phyloP scores from a whole-genome alignment of 208 protist genomes.

The Giardia muris region DNA sequence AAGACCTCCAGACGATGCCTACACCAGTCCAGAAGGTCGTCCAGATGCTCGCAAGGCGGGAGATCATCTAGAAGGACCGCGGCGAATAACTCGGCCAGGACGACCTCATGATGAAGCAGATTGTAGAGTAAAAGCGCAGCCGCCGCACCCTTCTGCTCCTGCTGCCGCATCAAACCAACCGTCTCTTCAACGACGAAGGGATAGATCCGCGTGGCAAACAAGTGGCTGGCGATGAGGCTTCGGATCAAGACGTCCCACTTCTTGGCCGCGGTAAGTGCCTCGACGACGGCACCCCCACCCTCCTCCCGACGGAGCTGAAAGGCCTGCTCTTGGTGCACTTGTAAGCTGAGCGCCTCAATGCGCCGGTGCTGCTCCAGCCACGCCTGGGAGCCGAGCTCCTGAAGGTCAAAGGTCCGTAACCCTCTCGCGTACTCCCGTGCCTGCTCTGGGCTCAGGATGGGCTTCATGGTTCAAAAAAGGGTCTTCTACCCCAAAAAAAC shows the following conservation, averaged over 20 bases:
- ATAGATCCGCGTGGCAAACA: not conserved
- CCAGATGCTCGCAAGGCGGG: not conserved
- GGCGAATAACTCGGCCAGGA: not conserved
- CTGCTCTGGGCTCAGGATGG: not conserved
- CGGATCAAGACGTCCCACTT: not conserved
- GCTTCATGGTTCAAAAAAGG: not conserved
- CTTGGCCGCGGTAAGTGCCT: not conserved
- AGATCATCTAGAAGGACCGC: not conserved
- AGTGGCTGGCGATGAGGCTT: not conserved
- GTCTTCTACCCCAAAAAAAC: not conserved
- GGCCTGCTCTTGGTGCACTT: not conserved
- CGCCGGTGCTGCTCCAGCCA: not conserved
- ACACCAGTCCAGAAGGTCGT: constrained; percentile 1
- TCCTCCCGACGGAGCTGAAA: not conserved
- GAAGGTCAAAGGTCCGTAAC: not conserved
- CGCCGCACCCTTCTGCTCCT: not conserved
- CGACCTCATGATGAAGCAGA: not conserved
- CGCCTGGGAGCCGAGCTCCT: not conserved
- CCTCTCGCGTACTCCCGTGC: not conserved
- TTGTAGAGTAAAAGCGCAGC: not conserved
- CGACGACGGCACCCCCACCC: not conserved
- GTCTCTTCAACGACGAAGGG: not conserved
- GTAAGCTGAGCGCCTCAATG: not conserved
- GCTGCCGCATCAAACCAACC: too few species aligned
- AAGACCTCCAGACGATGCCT: not conserved